Base-by-base conservation (phyloP, 148 eudicot genomes). In the Arctostaphylos glauca region DNA sequence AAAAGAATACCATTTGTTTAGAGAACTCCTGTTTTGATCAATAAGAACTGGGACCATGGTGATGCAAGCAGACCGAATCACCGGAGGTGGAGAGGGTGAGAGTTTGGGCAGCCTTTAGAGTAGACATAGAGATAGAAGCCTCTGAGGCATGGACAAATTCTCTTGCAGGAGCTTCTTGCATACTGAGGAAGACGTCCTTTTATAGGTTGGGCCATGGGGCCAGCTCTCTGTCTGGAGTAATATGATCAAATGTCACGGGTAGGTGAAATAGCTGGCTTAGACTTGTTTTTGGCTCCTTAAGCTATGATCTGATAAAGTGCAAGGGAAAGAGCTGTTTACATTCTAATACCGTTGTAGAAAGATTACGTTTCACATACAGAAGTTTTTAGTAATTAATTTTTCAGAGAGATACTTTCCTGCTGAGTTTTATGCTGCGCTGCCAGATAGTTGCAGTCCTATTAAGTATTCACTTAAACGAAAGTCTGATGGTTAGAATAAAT, bases 241-340 rank as follows among this genome's bases (percentile, higher is more conserved):
- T n/a, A 19, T n/a, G 12, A n/a, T 60, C 10, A 60, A 31, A 60
- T 60, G 67, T 19, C n/a, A 6, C 8, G 31, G 31, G 67, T n/a
- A 6, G 64, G 62, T 82, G 48, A 44, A 58, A 75, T 62, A 50
- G 58, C 67, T 67, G 70, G 81, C 74, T 62, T 77, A 18, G 31
- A 47, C n/a, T 56, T 77, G 18, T 56, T 21, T 46, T 19, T 79
- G 71, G 72, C 41, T 79, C 71, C 54, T 21, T 25, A 25, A 14
- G 80, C 14, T 23, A 54, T 38, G 46, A 14, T 5, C 21, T 6
- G 9, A 5, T 77, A 0, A 38, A 15, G 47, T 77, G 47, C 80
- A 53, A 77, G 58, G n/a, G 78, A 52, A 74, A 49, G 10, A 15
- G 19, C 62, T 1, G 79, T 76, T 56, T 53, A 76, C 10, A 14